Percentiles rank a stretch among this genome's conserved stretches.
Evolutionary conservation across 2,329 filamentous ascomycete species (phyloP).

Genomic region (Cercospora berteroae): DNA sequence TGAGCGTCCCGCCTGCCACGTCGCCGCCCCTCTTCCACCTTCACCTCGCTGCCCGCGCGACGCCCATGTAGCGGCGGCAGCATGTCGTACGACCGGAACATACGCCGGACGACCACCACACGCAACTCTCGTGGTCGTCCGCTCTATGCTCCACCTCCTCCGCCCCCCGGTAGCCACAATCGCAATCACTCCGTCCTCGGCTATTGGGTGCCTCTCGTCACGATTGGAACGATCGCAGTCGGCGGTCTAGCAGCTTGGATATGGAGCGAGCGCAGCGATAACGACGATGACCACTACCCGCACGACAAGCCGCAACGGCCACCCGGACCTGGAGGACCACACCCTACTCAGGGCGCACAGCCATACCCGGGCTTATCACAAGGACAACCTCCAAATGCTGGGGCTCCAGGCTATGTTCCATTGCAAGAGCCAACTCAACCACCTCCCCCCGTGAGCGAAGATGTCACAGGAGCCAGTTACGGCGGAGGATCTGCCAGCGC

Average conservation of each 20-base stretch:
- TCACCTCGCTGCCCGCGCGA: neutral
- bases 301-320: slow-evolving; percentile 36
- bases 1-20: neutral
- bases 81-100: slow-evolving; percentile 55
- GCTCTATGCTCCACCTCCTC: slow-evolving; percentile 32
- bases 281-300: slow-evolving; percentile 65
- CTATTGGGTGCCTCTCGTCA: slow-evolving; percentile 84
- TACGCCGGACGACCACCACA: slow-evolving; percentile 43
- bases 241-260: slow-evolving; percentile 86
- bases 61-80: slow-evolving; percentile 8
- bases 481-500: slow-evolving; percentile 33
- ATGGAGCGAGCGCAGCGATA: slow-evolving; percentile 81
- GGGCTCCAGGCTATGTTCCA: slow-evolving; percentile 19
- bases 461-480: slow-evolving; percentile 18
- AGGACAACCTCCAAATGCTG: slow-evolving; percentile 7
- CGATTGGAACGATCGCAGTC: slow-evolving; percentile 85
- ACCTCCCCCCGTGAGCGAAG: slow-evolving; percentile 26
- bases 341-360: slow-evolving; percentile 28
- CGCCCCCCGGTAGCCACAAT: slow-evolving; percentile 43
- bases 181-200: slow-evolving; percentile 60
- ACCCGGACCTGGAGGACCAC: slow-evolving; percentile 24
- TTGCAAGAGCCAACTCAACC: slow-evolving; percentile 29
- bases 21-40: slow-evolving; percentile 1
- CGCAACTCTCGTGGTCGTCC: slow-evolving; percentile 51
- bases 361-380: slow-evolving; percentile 28